Percentiles rank a stretch among this genome's conserved stretches.
Evolutionary conservation across 768 basidiomycete genomes (phyloP).

Genomic region (Lactarius hengduanensis): DNA sequence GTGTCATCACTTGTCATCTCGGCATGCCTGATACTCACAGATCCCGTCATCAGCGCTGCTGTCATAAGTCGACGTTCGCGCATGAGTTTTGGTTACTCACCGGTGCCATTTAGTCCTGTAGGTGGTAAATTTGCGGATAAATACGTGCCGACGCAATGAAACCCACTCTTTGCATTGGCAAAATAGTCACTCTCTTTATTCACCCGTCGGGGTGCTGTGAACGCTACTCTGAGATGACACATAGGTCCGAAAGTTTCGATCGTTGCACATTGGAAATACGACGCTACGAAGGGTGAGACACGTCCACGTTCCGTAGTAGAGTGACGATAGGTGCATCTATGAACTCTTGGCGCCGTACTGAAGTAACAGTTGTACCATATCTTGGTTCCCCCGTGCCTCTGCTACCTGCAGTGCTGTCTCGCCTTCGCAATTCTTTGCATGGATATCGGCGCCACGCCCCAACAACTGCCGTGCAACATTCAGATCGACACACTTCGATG

Average conservation of each 20-base stretch:
- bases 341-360: neutral
- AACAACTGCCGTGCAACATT: neutral
- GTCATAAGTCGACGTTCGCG: conserved; percentile 45
- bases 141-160: conserved; percentile 51
- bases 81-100: neutral
- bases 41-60: conserved; percentile 88
- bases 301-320: neutral
- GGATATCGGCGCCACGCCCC: neutral
- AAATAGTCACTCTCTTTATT: neutral
- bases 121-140: conserved; percentile 56
- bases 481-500: neutral
- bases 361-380: neutral
- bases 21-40: conserved; percentile 70
- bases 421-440: neutral
- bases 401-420: neutral
- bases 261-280: neutral
- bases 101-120: conserved; percentile 30
- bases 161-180: neutral
- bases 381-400: neutral
- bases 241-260: neutral
- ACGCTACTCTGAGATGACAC: conserved; percentile 30
- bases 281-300: neutral
- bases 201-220: neutral
- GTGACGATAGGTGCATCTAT: neutral
- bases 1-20: conserved; percentile 82